Percentiles rank a stretch among this genome's conserved stretches.
These are phyloP conservation scores for Cladosporium sp. DNA, from an alignment of 2,329 filamentous ascomycete species.

Conservation along the genomic window DNA sequence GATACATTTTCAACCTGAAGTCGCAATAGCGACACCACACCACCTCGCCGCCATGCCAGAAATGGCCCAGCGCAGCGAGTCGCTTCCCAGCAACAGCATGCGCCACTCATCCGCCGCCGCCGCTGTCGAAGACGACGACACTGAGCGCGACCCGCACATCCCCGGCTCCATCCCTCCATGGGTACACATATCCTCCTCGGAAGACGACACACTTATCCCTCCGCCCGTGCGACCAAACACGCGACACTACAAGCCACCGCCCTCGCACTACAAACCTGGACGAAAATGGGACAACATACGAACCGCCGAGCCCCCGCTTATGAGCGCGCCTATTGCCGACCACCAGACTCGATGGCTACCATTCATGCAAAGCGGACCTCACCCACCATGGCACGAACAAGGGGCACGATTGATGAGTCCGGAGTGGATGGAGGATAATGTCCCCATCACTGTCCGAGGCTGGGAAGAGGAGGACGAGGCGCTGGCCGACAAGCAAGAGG, in stretches of 20 bases:
- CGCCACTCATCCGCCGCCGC: conserved; percentile 9
- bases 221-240: conserved; percentile 31
- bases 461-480: conserved; percentile 60
- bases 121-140: conserved; percentile 7
- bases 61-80: conserved; percentile 19
- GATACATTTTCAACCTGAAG: background rate
- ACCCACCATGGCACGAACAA: conserved; percentile 34
- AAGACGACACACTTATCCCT: conserved; percentile 31
- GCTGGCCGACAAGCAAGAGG: conserved; percentile 40
- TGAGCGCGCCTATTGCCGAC: conserved; percentile 38
- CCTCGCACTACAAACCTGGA: conserved; percentile 36
- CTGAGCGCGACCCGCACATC: conserved; percentile 31
- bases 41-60: conserved; percentile 17
- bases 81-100: conserved; percentile 16
- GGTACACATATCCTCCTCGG: conserved; percentile 39
- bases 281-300: conserved; percentile 41
- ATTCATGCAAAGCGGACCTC: conserved; percentile 42
- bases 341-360: conserved; percentile 40
- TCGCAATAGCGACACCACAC: background rate
- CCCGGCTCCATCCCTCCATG: conserved; percentile 40
- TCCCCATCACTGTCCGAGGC: conserved; percentile 48
- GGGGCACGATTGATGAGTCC: conserved; percentile 43
- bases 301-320: conserved; percentile 37
- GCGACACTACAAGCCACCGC: conserved; percentile 33
- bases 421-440: conserved; percentile 53